Base-by-base conservation (phyloP, 2,329 filamentous ascomycete genomes). In the Drechslera avenae region DNA sequence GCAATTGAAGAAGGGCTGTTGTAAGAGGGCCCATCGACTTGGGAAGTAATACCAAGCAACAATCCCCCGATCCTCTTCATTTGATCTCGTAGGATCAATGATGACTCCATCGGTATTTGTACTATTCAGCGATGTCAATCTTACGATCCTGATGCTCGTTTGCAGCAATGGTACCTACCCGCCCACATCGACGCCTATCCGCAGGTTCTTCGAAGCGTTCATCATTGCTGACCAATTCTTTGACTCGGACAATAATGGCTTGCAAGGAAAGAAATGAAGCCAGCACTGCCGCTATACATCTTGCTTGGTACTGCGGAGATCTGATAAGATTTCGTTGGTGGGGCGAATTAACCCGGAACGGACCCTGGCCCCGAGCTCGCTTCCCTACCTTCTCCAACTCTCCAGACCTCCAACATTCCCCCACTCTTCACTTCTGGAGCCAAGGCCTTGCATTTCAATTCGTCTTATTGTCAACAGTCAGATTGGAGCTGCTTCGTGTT, bases 181-280 rank as follows among this genome's bases (percentile, higher is more conserved):
- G 57, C 75, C 75, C 18, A 77, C 75, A 56, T 78, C 75, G 5
- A 78, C 75, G 32, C 76, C 76, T 39, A 78, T 75, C 30, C 75
- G 69, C 39, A 77, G 52, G 17, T 64, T 67, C 36, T 52, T 62
- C 6, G 34, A 46, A 4, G 36, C 32, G 26, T 40, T 17, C 61
- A 64, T 66, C 1, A 28, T 34, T 9, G 10, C 4, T 5, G 19
- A 13, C 16, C 10, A 37, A 26, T n/a, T 26, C 3, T 8, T 39
- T 31, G 8, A 31, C 14, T 32, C 6, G 23, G n/a, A 14, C 4
- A 18, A 21, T 10, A 16, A 8, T 36, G 5, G 18, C 34, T 14
- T 31, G 32, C 14, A 35, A 35, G 9, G 10, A 23, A 35, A 28
- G n/a, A 9, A 16, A 19, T 39, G n/a, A 33, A 33, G 36, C 21